Base-by-base conservation (phyloP, 2,329 filamentous ascomycete genomes). In the Colletotrichum sp. region DNA sequence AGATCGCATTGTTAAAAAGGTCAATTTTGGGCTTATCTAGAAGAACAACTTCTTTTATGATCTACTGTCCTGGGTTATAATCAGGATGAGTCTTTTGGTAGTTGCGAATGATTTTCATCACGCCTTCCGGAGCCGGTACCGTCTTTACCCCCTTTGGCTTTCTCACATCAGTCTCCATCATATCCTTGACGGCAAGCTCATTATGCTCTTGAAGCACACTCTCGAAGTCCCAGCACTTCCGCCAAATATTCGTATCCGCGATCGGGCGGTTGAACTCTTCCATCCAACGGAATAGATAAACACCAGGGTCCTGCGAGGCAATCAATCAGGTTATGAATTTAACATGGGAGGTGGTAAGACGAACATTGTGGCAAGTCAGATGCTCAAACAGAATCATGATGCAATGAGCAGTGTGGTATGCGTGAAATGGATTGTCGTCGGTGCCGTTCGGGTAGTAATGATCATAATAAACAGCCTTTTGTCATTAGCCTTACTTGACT, bases 361-460 rank as follows among this genome's bases (percentile, higher is more conserved):
- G 26, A n/a, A 62, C 52, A 7, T 28, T 28, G 2, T 36, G 68
- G 26, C 70, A 72, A 8, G 70, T 72, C 26, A 72, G 39, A 2
- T 72, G 70, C 36, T 72, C 64, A 21, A 62, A 72, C 1, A 72
- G 34, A 8, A 72, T 69, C 70, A 72, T 72, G 32, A 72, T 68
- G 28, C 70, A 72, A 6, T 72, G 70, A 8, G 70, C 55, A 18
- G 55, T 72, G 21, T 72, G 70, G 32, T 72, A 30, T 7, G 49
- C 63, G 18, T 68, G 70, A 13, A 72, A 68, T 1, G 70, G 70
- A 30, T 72, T 68, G n/a, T 68, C 70, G 24, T 72, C 70, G 7
- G 70, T 72, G 9, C 70, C 64, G 16, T 72, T 72, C n/a, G 70
- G 70, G 26, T 62, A 72, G 36, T 72, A 72, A 28, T 72, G 36